A percentile compares a stretch with the other conserved stretches of the same genome.
Evolutionary conservation across 495 filamentous ascomycete species (phyloP).

Genomic region (Choiromyces venosus): DNA sequence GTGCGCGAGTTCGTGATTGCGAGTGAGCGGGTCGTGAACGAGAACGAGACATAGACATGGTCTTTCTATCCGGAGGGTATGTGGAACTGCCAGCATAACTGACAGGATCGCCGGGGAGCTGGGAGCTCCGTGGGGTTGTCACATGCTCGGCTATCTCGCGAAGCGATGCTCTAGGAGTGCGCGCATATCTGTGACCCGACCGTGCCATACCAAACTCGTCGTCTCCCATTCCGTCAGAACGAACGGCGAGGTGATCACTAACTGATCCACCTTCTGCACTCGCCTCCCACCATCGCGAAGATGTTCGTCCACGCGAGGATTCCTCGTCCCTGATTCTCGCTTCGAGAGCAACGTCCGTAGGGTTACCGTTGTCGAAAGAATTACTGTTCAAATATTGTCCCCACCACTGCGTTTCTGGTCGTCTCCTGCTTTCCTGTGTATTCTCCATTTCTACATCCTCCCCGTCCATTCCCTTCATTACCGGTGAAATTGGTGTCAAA

Average conservation of each 20-base stretch:
- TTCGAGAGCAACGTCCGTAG: slow-evolving; percentile 47
- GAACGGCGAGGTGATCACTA: slow-evolving; percentile 34
- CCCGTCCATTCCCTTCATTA: slow-evolving; percentile 16
- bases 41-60: slow-evolving; percentile 28
- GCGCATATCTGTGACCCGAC: slow-evolving; percentile 14
- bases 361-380: slow-evolving; percentile 12
- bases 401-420: slow-evolving; percentile 37
- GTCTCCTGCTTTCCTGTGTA: slow-evolving; percentile 23
- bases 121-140: slow-evolving; percentile 26
- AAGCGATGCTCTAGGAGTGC: slow-evolving; percentile 35
- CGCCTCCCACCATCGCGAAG: slow-evolving; percentile 94
- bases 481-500: slow-evolving; percentile 33
- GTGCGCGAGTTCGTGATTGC: slow-evolving; percentile 35
- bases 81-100: slow-evolving; percentile 21
- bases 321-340: slow-evolving; percentile 50
- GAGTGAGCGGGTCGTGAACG: slow-evolving; percentile 26
- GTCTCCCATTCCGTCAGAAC: slow-evolving; percentile 39
- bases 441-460: slow-evolving; percentile 37
- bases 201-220: slow-evolving; percentile 33
- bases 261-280: slow-evolving; percentile 54
- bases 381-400: slow-evolving; percentile 30
- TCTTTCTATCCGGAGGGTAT: slow-evolving; percentile 44
- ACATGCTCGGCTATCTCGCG: slow-evolving; percentile 39
- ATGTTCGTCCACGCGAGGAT: slow-evolving; percentile 71
- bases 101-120: slow-evolving; percentile 41